Evolutionary conservation across 306 rosid genomes (phyloP), one percentile per base, ranked within the genome.

Genomic region (Acmispon strigosus): DNA sequence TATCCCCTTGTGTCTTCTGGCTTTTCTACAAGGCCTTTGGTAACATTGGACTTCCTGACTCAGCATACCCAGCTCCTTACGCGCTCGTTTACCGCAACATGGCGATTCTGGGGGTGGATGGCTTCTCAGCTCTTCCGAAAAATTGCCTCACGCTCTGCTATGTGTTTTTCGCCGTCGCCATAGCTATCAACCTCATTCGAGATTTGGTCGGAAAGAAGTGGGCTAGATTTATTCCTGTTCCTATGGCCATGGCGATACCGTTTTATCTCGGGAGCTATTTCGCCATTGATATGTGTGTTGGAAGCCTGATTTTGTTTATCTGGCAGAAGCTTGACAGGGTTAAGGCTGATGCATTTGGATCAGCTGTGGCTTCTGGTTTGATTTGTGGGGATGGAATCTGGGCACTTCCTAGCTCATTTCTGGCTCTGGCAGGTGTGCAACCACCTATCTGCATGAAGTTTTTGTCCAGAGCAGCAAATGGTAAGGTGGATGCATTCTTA

Each of bases 191-290:
- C 27, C 66, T 74, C 13, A 8, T 59, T 8, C 75, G 88, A 27
- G 88, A 84, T 49, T 5, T 61, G 27, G 63, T 49, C 14, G 74
- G 79, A 11, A 32, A 66, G 18, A 80, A 75, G 16, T 45, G 75
- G 75, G 48, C 85, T 3, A 48, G 44, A 0, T 84, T 58, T 57
- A 80, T 84, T 59, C 88, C 88, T 19, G 66, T 84, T 53, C 88
- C 88, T 20, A 84, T 80, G 85, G 88, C 88, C 42, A 77, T 84
- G 81, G 88, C 88, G 19, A 80, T 84, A 69, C 88, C 88, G n/a
- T 84, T 84, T 61, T 84, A 84, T 56, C 66, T 84, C 13, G 88
- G 88, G 48, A 14, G 57, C n/a, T 65, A 70, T 39, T 80, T 84
- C 42, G 76, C 85, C 29, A 80, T 84, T 70, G 88, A 84, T 17